These are phyloP conservation scores for Thermomucor indicae-seudaticae DNA, from an alignment of 371 early-diverging fungal genomes.

Conservation along the genomic window DNA sequence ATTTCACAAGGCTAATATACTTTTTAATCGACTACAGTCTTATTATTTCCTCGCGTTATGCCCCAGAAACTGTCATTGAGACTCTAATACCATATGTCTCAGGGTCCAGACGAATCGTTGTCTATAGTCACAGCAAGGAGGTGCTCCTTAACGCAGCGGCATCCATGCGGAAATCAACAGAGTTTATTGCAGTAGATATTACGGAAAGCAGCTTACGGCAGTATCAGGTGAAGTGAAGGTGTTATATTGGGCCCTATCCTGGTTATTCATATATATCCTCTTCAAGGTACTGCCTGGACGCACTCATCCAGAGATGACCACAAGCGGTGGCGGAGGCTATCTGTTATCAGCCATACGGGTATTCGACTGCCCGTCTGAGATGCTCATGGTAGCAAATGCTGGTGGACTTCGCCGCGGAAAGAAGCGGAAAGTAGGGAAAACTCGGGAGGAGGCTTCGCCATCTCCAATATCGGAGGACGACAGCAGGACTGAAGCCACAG, in stretches of 20 bases:
- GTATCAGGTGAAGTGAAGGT: slow-evolving; percentile 54
- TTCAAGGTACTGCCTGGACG: slow-evolving; percentile 86
- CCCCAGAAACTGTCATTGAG: slow-evolving; percentile 66
- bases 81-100: slow-evolving; percentile 63
- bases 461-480: too few species aligned
- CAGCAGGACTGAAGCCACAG: too few species aligned
- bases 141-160: slow-evolving; percentile 66
- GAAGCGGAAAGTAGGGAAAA: slow-evolving; percentile 24
- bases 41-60: slow-evolving; percentile 76
- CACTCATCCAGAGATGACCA: slow-evolving; percentile 94
- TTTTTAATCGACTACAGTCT: slow-evolving; percentile 40
- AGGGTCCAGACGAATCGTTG: slow-evolving; percentile 82
- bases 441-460: too few species aligned
- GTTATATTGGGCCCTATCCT: neutral
- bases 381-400: slow-evolving; percentile 15
- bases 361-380: slow-evolving; percentile 45
- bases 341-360: slow-evolving; percentile 70
- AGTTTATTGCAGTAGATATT: slow-evolving; percentile 77
- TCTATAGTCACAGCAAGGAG: slow-evolving; percentile 83
- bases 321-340: slow-evolving; percentile 82
- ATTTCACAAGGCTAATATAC: neutral
- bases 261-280: neutral
- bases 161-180: slow-evolving; percentile 65
- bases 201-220: slow-evolving; percentile 88
- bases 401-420: slow-evolving; percentile 11